These are phyloP conservation scores for Candida montana DNA, from an alignment of 805 yeast genomes.

Conservation along the genomic window DNA sequence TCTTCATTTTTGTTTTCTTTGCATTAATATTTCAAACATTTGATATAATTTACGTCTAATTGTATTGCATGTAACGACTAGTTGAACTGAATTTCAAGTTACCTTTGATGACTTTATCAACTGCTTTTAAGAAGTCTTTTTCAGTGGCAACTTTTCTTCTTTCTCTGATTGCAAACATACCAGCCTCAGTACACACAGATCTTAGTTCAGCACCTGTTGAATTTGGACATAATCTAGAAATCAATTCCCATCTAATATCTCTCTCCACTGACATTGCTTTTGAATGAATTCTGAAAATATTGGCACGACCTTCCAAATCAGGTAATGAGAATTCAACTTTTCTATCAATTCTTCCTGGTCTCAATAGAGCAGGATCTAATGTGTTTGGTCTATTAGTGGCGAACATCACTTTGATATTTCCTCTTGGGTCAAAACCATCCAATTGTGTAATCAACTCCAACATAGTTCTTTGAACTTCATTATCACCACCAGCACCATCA, in stretches of 20 bases:
- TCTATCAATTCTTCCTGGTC: conserved; percentile 99
- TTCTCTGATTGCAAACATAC: conserved; percentile 98
- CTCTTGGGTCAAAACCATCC: conserved; percentile 98
- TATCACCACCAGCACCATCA: conserved; percentile 99
- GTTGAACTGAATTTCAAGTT: conserved; percentile 96
- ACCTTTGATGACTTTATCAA: conserved; percentile 97
- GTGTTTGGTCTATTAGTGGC: conserved; percentile 99
- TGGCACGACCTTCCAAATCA: conserved; percentile 96
- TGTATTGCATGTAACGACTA: conserved; percentile 97
- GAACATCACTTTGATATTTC: conserved; percentile 98
- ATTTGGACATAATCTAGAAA: conserved; percentile 95
- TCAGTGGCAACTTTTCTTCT: conserved; percentile 98
- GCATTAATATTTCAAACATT: conserved; percentile 2
- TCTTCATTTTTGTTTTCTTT: not conserved
- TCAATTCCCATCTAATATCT: conserved; percentile 97
- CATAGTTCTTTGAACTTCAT: conserved; percentile 99
- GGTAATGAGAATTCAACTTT: conserved; percentile 96
- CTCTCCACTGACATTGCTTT: conserved; percentile 97
- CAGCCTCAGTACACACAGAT: conserved; percentile 98
- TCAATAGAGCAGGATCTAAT: conserved; percentile 91
- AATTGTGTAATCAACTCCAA: conserved; percentile 94
- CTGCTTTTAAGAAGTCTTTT: conserved; percentile 96
- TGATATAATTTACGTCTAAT: conserved; percentile 36
- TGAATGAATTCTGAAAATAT: conserved; percentile 94
- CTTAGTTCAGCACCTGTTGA: conserved; percentile 98